Percentiles rank a stretch among this genome's conserved stretches.
Evolutionary conservation across 1,139 yeast genomes (phyloP).

Genomic region (Dujonia santamariae): DNA sequence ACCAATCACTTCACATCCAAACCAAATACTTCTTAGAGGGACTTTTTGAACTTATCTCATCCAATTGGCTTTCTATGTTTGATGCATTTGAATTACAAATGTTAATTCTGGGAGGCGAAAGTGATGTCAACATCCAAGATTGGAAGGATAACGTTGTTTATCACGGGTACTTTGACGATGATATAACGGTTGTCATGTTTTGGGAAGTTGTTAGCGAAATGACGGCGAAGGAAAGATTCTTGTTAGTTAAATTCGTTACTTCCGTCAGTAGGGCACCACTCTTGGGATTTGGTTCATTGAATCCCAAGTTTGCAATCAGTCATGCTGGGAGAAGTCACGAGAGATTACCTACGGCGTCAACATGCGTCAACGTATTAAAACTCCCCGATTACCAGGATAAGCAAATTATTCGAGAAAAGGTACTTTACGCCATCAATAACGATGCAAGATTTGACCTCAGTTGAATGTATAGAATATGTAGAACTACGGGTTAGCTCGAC

Average conservation of each 20-base stretch:
- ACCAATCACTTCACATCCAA: conserved; percentile 57
- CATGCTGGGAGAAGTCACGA: conserved; percentile 53
- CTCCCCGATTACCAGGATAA: conserved; percentile 78
- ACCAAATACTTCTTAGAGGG: conserved; percentile 70
- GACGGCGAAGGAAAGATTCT: conserved; percentile 54
- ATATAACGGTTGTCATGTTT: conserved; percentile 55
- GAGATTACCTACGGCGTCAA: conserved; percentile 86
- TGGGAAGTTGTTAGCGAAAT: conserved; percentile 80
- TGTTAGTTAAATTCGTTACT: conserved; percentile 80
- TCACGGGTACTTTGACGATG: conserved; percentile 63
- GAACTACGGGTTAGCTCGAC: no score
- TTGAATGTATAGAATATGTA: no score
- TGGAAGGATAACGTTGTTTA: conserved; percentile 60
- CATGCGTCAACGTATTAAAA: conserved; percentile 85
- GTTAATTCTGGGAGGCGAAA: conserved; percentile 78
- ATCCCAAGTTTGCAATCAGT: conserved; percentile 79
- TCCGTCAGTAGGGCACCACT: conserved; percentile 91
- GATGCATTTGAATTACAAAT: conserved; percentile 80
- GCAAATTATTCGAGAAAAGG: conserved; percentile 52
- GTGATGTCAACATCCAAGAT: conserved; percentile 68
- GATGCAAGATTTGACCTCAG: conserved; percentile 81
- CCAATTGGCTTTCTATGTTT: conserved; percentile 80
- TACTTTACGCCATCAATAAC: conserved; percentile 72
- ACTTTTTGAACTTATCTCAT: conserved; percentile 60
- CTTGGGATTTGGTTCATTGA: conserved; percentile 72